Percentiles rank a stretch among this genome's conserved stretches.
These are phyloP conservation scores for Ascodesmis nigricans DNA, from an alignment of 495 filamentous ascomycete species.

Conservation along the genomic window DNA sequence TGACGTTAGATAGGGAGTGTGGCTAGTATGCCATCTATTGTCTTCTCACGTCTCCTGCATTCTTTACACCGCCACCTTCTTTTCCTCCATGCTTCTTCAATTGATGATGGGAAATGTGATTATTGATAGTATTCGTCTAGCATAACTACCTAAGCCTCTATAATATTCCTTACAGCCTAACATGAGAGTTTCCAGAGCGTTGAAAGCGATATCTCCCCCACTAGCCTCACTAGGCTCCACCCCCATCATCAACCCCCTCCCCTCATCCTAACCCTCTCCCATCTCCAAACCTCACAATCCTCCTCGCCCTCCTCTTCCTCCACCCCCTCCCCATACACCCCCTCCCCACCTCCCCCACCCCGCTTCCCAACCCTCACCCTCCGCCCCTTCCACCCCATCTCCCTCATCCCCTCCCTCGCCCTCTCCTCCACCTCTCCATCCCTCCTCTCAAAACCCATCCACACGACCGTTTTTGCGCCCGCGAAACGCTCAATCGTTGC, in stretches of 20 bases:
- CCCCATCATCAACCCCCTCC: not conserved
- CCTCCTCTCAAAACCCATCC: not conserved
- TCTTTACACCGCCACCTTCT: too few relatives aligned
- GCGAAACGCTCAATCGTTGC: too few relatives aligned
- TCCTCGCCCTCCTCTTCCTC: conserved; percentile 3
- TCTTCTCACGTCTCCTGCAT: too few relatives aligned
- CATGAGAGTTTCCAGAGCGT: not conserved
- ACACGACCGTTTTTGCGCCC: too few relatives aligned
- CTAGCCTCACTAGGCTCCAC: conserved; percentile 1
- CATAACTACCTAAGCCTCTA: not conserved
- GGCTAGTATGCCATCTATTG: too few relatives aligned
- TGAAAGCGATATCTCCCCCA: not conserved
- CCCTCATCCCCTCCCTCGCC: not conserved
- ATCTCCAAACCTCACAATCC: conserved; percentile 6
- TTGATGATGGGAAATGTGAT: not conserved
- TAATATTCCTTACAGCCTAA: not conserved
- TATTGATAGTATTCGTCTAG: conserved; percentile 2
- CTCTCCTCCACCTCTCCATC: not conserved
- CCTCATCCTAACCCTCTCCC: conserved; percentile 23
- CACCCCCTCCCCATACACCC: conserved; percentile 18
- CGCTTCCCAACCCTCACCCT: not conserved
- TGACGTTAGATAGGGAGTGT: too few relatives aligned
- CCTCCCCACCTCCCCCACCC: conserved; percentile 3
- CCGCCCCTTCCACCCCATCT: not conserved
- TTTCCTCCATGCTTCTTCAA: not conserved